Conservation (phyloP, 257 asterid genomes). For the Galeopsis tetrahit region DNA sequence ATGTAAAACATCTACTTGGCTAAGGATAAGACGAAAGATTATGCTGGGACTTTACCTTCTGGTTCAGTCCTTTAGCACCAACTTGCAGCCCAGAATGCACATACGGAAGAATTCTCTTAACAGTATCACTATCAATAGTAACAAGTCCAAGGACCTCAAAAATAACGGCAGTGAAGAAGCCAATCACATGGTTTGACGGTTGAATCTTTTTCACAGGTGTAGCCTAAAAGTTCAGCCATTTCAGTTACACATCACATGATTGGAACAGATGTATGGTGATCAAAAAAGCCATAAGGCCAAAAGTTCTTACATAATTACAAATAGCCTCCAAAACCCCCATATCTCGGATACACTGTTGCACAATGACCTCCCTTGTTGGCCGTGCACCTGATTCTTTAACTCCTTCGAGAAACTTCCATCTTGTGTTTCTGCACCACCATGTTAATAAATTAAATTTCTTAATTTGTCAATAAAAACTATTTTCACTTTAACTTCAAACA, state of each 20-base stretch:
- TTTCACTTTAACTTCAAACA: too few species aligned
- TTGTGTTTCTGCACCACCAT: slow-evolving; percentile 66
- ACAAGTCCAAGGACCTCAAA: slow-evolving; percentile 76
- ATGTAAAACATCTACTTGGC: not conserved
- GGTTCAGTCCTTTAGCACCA: slow-evolving; percentile 58
- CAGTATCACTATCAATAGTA: slow-evolving; percentile 57
- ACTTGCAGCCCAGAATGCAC: slow-evolving; percentile 66
- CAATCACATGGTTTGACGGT: slow-evolving; percentile 60
- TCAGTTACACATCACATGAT: slow-evolving; percentile 25
- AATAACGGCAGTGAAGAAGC: slow-evolving; percentile 80
- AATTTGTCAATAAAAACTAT: too few species aligned
- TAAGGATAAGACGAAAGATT: not conserved
- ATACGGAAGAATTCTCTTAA: slow-evolving; percentile 74
- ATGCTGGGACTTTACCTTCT: slow-evolving; percentile 58
- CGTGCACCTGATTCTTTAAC: slow-evolving; percentile 88
- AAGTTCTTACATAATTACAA: slow-evolving; percentile 70
- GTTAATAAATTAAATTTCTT: slow-evolving; percentile 24
- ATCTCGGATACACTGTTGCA: slow-evolving; percentile 80
- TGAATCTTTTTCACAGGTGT: slow-evolving; percentile 61
- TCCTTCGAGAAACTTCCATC: slow-evolving; percentile 90
- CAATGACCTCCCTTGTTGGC: slow-evolving; percentile 77
- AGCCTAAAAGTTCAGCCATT: slow-evolving; percentile 55
- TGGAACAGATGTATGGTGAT: slow-evolving; percentile 3
- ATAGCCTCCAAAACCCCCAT: slow-evolving; percentile 77
- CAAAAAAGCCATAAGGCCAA: slow-evolving; percentile 16